Evolutionary conservation across 306 rosid genomes (phyloP).

Genomic region (Glycine tomentella): DNA sequence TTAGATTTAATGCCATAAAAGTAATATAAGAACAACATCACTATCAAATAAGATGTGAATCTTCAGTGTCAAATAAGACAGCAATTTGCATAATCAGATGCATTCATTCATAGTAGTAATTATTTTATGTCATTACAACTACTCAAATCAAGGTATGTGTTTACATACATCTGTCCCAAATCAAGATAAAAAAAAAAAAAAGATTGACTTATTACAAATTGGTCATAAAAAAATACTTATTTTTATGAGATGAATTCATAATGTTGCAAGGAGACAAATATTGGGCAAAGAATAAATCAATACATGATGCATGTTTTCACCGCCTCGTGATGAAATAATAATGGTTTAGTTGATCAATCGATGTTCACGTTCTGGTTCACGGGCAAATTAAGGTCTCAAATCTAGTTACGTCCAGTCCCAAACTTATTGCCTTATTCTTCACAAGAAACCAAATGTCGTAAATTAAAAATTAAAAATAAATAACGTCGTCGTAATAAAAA

Average conservation of each 20-base stretch:
- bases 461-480: background rate
- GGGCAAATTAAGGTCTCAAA: no score
- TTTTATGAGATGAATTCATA: no score
- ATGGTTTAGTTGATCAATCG: conserved; percentile 36
- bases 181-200: no score
- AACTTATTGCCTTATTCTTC: conserved; percentile 7
- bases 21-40: conserved; percentile 9
- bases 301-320: background rate
- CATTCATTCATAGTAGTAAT: background rate
- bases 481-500: background rate
- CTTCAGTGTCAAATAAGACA: background rate
- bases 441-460: conserved; percentile 9
- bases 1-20: background rate
- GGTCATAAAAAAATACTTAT: no score
- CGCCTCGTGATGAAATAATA: background rate
- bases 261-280: background rate
- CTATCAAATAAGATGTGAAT: conserved; percentile 35
- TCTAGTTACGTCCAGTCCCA: no score
- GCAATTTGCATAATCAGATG: background rate
- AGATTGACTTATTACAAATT: no score
- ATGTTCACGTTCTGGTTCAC: conserved; percentile 10
- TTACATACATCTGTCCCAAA: no score
- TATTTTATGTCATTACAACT: conserved; percentile 30
- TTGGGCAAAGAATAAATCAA: no score
- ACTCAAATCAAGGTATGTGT: no score